These are phyloP conservation scores for Aspergillus leporis DNA, from an alignment of 495 filamentous ascomycete species.

Conservation along the genomic window DNA sequence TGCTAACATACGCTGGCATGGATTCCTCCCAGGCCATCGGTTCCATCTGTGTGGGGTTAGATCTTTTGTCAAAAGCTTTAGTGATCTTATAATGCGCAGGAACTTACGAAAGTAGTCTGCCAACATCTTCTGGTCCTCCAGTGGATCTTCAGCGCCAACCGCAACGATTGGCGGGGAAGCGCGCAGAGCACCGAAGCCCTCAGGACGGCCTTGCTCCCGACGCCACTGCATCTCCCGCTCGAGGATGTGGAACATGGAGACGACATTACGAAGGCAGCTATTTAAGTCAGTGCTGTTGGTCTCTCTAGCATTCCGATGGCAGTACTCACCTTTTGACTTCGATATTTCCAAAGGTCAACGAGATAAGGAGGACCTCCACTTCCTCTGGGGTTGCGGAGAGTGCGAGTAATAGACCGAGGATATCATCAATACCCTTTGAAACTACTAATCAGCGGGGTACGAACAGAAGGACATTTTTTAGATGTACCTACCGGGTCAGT, in stretches of 20 bases:
- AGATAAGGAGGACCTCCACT: constrained; percentile 84
- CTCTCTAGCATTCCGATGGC: not conserved
- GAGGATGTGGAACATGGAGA: constrained; percentile 90
- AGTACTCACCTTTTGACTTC: constrained; percentile 66
- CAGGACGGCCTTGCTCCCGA: constrained; percentile 57
- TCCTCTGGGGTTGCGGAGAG: constrained; percentile 81
- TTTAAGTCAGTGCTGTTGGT: not conserved
- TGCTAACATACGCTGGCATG: constrained; percentile 65
- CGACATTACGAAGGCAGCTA: constrained; percentile 85
- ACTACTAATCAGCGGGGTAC: not conserved
- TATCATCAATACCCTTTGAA: constrained; percentile 81
- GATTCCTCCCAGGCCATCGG: constrained; percentile 88
- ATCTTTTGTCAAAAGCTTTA: constrained; percentile 4
- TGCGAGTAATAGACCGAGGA: constrained; percentile 82
- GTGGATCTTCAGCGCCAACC: constrained; percentile 78
- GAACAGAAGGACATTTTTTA: not conserved
- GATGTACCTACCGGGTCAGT: constrained; percentile 72
- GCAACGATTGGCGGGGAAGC: constrained; percentile 78
- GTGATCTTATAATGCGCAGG: not conserved
- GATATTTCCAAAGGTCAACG: constrained; percentile 91
- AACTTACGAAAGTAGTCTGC: constrained; percentile 88
- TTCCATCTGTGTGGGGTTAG: constrained; percentile 64
- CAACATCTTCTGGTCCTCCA: constrained; percentile 80
- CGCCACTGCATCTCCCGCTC: constrained; percentile 90
- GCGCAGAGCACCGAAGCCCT: constrained; percentile 69